Evolutionary conservation across 2,329 filamentous ascomycete genomes (phyloP).

Genomic region (Penicillium sp.): DNA sequence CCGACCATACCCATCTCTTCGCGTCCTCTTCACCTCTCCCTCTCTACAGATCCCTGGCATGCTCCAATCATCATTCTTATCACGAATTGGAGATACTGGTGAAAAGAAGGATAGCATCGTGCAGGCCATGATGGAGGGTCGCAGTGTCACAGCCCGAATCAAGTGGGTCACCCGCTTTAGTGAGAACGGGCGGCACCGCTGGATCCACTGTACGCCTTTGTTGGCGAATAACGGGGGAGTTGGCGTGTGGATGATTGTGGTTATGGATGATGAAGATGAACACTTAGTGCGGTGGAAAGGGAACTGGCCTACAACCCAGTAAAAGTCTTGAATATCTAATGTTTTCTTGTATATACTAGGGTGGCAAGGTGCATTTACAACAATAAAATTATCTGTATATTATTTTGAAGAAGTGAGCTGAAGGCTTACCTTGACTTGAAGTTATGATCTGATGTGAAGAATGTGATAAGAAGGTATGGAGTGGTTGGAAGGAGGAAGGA

Average conservation of each 20-base stretch:
- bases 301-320: neutral
- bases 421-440: too few species aligned
- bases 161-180: conserved; percentile 62
- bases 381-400: neutral
- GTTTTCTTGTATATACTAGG: neutral
- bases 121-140: conserved; percentile 66
- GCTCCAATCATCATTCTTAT: conserved; percentile 57
- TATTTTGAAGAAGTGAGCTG: too few species aligned
- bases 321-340: neutral
- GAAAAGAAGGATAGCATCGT: conserved; percentile 56
- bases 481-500: too few species aligned
- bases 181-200: conserved; percentile 63
- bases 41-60: conserved; percentile 67
- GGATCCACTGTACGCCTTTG: conserved; percentile 77
- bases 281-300: conserved; percentile 13
- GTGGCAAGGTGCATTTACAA: neutral
- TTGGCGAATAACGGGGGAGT: conserved; percentile 66
- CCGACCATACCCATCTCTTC: conserved; percentile 63
- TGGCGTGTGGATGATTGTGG: conserved; percentile 76
- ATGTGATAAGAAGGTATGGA: too few species aligned
- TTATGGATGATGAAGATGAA: conserved; percentile 64
- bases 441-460: too few species aligned
- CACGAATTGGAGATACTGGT: conserved; percentile 47
- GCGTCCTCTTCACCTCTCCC: conserved; percentile 69
- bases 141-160: conserved; percentile 73